These are phyloP conservation scores for Chenopodium suecicum DNA, from an alignment of 148 eudicot genomes.

Conservation along the genomic window DNA sequence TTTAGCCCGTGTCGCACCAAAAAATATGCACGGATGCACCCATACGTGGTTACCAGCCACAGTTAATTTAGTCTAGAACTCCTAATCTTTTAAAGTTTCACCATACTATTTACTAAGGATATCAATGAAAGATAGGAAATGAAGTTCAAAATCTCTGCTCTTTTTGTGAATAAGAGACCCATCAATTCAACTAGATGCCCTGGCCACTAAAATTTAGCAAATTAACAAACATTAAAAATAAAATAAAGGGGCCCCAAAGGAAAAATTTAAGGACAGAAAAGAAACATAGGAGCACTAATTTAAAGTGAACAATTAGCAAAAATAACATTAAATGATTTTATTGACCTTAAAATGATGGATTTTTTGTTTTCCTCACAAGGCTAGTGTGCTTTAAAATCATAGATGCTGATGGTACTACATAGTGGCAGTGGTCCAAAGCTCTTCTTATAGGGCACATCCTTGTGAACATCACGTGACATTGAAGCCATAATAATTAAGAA, in stretches of 20 bases:
- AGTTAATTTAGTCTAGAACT: not conserved
- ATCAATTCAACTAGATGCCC: slow-evolving; percentile 18
- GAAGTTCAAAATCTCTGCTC: not conserved
- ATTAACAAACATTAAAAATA: slow-evolving; percentile 10
- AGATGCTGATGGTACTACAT: slow-evolving; percentile 23
- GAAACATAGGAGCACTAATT: slow-evolving; percentile 1
- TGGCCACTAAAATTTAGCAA: slow-evolving; percentile 18
- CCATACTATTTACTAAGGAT: not conserved
- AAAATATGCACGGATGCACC: not conserved
- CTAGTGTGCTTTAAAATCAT: slow-evolving; percentile 10
- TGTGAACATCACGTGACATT: slow-evolving; percentile 35
- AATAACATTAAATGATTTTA: slow-evolving; percentile 12
- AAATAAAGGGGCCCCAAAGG: slow-evolving; percentile 21
- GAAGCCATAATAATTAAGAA: slow-evolving; percentile 16
- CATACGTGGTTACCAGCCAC: not conserved
- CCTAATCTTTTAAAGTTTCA: not conserved
- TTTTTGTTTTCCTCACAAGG: slow-evolving; percentile 12
- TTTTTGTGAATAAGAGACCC: not conserved
- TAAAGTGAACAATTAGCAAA: slow-evolving; percentile 2
- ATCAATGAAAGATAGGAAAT: not conserved
- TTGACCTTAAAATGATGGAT: slow-evolving; percentile 20
- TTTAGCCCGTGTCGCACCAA: not conserved
- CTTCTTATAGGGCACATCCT: slow-evolving; percentile 19
- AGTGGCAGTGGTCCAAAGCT: slow-evolving; percentile 30
- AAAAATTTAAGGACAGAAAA: slow-evolving; percentile 14